Base-by-base conservation (phyloP, 352 stramenopile species). In the Globisporangium echinulatum region DNA sequence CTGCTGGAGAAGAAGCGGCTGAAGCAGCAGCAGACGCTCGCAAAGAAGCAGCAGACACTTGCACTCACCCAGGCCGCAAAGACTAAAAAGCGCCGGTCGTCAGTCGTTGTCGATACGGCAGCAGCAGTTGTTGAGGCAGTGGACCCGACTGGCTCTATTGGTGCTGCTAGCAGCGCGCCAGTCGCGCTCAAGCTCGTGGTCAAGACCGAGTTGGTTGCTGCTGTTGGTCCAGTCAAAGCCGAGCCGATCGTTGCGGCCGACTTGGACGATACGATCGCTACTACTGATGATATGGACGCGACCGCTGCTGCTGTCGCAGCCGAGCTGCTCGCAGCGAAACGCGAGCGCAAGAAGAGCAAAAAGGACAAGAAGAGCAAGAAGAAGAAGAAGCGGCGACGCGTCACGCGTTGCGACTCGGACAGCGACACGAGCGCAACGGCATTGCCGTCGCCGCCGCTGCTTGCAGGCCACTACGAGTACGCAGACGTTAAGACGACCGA, bases 1-100 rank as follows among this genome's bases (percentile, higher is more conserved):
- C 15, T 56, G 11, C 37, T 36, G 40, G 79, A 76, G 67, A 88
- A 76, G 62, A 88, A 76, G 65, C 68, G 57, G 17, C 52, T 69
- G 25, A 74, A 67, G 67, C 80, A 69, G 40, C 74, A 85, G 56
- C 67, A 83, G 33, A 49, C 72, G 37, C 58, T 80, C 8, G 85
- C 85, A 65, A 87, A 90, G 55, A 77, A 87, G 64, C 73, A 88
- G 59, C 70, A 82, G 63, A 54, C 82, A 53, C 66, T 80, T 42
- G 64, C 25, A 33, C 25, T 33, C 25, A 1, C 25, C 25, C 25
- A 33, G 25, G 25, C 25, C 25, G 25, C 63, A 9, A 67, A 67
- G 47, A 62, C 40, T 49, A 77, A 78, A 64, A 84, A 82, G 53
- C 77, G 79, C 38, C 70, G 77, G 15, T 47, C 67, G 15, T 25